Percentiles rank a stretch among this genome's conserved stretches.
phyloP scores from a whole-genome alignment of 306 rosid genomes.

The Lathyrus aphaca region DNA sequence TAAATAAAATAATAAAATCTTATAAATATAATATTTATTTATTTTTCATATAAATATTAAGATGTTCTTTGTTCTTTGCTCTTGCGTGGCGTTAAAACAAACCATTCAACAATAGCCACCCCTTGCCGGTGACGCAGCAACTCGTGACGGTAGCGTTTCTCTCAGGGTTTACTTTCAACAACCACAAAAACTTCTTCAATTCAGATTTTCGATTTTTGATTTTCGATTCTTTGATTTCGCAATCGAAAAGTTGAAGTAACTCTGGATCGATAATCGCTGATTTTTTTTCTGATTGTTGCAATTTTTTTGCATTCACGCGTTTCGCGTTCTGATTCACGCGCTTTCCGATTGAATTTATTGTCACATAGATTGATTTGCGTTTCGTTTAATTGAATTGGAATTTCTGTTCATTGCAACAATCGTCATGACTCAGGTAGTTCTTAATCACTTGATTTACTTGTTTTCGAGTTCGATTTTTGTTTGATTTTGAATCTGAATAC shows the following conservation, averaged over 20 bases:
- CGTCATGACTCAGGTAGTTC: constrained; percentile 52
- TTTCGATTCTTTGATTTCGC: not conserved
- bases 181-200: not conserved
- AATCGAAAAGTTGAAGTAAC: not conserved
- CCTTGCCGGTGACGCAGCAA: constrained; percentile 36
- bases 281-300: constrained; percentile 1
- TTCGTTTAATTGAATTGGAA: not conserved
- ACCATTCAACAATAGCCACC: not conserved
- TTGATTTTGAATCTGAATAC: constrained; percentile 33
- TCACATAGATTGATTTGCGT: constrained; percentile 25
- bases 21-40: too few relatives aligned
- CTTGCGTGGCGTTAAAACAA: too few relatives aligned
- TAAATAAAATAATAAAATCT: too few relatives aligned
- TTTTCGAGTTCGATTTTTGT: not conserved
- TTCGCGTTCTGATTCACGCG: constrained; percentile 20
- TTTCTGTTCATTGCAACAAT: constrained; percentile 29
- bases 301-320: not conserved
- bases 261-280: constrained; percentile 16
- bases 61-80: too few relatives aligned
- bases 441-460: not conserved
- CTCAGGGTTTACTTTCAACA: not conserved
- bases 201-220: not conserved
- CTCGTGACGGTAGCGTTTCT: constrained; percentile 27
- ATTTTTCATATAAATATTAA: too few relatives aligned
- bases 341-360: constrained; percentile 20